Conservation (phyloP, 1,139 yeast species). For the Kodamaea suecica region DNA sequence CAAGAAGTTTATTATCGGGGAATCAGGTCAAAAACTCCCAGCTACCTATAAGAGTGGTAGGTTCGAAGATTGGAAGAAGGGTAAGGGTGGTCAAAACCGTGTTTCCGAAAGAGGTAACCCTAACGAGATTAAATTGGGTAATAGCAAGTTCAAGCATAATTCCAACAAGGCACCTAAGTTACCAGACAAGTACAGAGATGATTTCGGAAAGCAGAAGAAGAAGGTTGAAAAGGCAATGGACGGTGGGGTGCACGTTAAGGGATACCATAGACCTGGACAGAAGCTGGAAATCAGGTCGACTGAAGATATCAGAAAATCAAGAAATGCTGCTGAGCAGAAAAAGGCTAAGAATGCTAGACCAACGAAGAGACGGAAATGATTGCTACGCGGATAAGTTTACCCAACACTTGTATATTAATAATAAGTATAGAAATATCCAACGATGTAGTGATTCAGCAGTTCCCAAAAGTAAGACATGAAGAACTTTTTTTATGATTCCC, state of each 20-base stretch:
- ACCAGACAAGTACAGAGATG: conserved; percentile 88
- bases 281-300: conserved; percentile 63
- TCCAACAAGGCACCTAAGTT: conserved; percentile 76
- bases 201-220: conserved; percentile 78
- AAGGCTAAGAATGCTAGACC: conserved; percentile 89
- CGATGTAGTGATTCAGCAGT: conserved; percentile 1
- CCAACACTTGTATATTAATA: conserved; percentile 2
- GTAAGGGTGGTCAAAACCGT: conserved; percentile 21
- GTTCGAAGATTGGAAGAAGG: conserved; percentile 83
- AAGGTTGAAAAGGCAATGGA: conserved; percentile 80
- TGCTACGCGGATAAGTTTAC: no score
- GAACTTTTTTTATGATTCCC: no score
- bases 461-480: no score
- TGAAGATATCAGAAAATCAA: conserved; percentile 75
- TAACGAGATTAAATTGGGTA: conserved; percentile 20
- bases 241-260: conserved; percentile 71
- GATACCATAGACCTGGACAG: conserved; percentile 52
- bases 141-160: conserved; percentile 68
- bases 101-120: conserved; percentile 45
- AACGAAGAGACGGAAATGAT: conserved; percentile 22
- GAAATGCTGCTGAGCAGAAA: conserved; percentile 67
- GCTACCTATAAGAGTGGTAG: conserved; percentile 91
- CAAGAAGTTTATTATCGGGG: conserved; percentile 87
- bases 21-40: conserved; percentile 89
- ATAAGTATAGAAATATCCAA: not conserved